Percentiles rank a stretch among this genome's conserved stretches.
Conservation (phyloP, 345 rosid genomes). For the Chamaenerion angustifolium region DNA sequence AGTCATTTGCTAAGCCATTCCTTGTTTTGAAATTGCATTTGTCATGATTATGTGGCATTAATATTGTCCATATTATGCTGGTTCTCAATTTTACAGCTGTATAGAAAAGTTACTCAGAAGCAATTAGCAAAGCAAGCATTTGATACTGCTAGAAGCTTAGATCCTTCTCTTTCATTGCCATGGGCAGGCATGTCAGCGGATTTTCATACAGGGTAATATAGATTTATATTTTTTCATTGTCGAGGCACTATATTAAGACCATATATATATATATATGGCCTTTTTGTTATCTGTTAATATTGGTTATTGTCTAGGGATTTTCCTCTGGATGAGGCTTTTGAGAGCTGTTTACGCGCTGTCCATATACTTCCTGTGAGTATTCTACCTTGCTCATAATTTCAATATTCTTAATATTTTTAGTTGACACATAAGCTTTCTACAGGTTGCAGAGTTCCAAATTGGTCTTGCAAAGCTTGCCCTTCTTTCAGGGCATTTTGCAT, state of each 20-base stretch:
- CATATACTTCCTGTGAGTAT: slow-evolving; percentile 70
- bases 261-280: neutral
- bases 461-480: slow-evolving; percentile 83
- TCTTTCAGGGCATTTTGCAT: slow-evolving; percentile 47
- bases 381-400: slow-evolving; percentile 1
- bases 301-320: slow-evolving; percentile 36
- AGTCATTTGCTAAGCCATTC: too few relatives aligned
- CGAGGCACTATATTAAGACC: neutral
- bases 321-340: slow-evolving; percentile 61
- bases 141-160: slow-evolving; percentile 90
- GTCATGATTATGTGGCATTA: too few relatives aligned
- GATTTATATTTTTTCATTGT: slow-evolving; percentile 5
- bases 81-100: slow-evolving; percentile 30
- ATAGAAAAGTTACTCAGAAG: slow-evolving; percentile 48
- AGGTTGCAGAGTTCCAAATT: slow-evolving; percentile 87
- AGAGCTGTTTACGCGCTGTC: slow-evolving; percentile 85
- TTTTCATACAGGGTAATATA: slow-evolving; percentile 40
- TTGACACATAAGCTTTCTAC: slow-evolving; percentile 9
- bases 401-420: neutral
- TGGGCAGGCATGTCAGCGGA: slow-evolving; percentile 99
- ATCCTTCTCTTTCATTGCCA: slow-evolving; percentile 88
- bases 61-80: too few relatives aligned
- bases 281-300: slow-evolving; percentile 6
- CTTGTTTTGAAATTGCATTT: too few relatives aligned
- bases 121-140: slow-evolving; percentile 75